Percentiles rank a stretch among this genome's conserved stretches.
Evolutionary conservation across 164 flowering plant species (phyloP).

Genomic region (Sextonia rubra): DNA sequence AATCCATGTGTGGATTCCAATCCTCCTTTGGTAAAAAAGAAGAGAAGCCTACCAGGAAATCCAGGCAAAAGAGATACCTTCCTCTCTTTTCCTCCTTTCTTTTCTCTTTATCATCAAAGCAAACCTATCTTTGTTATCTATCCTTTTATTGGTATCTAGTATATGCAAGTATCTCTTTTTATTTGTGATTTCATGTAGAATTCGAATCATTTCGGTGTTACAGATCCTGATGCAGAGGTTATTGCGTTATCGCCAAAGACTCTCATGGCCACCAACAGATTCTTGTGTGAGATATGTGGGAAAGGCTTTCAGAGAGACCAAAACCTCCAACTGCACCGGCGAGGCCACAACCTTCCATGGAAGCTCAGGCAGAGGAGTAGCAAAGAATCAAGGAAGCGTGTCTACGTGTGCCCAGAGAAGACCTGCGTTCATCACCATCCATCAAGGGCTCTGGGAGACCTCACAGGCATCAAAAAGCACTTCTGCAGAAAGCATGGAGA

Average conservation of each 20-base stretch:
- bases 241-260: slow-evolving; percentile 88
- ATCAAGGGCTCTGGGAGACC: slow-evolving; percentile 92
- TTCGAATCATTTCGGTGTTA: neutral
- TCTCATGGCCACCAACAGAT: slow-evolving; percentile 93
- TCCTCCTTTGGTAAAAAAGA: slow-evolving; percentile 42
- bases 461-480: slow-evolving; percentile 93
- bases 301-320: slow-evolving; percentile 97
- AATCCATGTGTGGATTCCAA: slow-evolving; percentile 39
- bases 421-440: slow-evolving; percentile 85
- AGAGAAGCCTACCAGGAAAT: slow-evolving; percentile 79
- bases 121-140: neutral
- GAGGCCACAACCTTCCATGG: slow-evolving; percentile 98
- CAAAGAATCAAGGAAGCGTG: slow-evolving; percentile 67
- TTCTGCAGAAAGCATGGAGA: slow-evolving; percentile 92
- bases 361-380: slow-evolving; percentile 82
- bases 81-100: slow-evolving; percentile 19
- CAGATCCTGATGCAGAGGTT: slow-evolving; percentile 97
- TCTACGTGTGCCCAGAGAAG: slow-evolving; percentile 89
- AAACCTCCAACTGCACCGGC: slow-evolving; percentile 79
- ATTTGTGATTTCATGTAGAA: neutral
- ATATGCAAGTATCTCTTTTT: slow-evolving; percentile 3
- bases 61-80: slow-evolving; percentile 48
- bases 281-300: slow-evolving; percentile 91
- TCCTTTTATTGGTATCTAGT: slow-evolving; percentile 6
- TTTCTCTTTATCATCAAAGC: neutral